Evolutionary conservation across 768 basidiomycete species (phyloP).

Genomic region (Mycena galericulata): DNA sequence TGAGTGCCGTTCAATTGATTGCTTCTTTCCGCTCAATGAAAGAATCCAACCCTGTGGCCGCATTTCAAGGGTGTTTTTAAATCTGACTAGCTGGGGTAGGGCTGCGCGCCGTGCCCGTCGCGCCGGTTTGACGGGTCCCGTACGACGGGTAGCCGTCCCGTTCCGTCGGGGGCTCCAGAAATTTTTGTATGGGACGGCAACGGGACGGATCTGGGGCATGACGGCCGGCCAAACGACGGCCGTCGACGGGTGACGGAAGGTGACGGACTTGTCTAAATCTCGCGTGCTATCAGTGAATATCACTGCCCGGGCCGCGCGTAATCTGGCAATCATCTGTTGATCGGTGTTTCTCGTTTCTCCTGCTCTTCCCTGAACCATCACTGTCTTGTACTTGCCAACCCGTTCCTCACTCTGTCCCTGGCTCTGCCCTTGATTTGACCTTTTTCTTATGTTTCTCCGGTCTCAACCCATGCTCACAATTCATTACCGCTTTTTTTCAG

Average conservation of each 20-base stretch:
- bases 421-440: constrained; percentile 7
- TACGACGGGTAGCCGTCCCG: too few species aligned
- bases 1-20: too few species aligned
- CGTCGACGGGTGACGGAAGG: constrained; percentile 15
- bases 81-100: too few species aligned
- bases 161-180: neutral
- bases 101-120: too few species aligned
- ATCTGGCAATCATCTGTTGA: constrained; percentile 10
- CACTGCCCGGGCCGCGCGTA: constrained; percentile 2
- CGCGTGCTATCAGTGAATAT: constrained; percentile 7
- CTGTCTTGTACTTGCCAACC: constrained; percentile 8
- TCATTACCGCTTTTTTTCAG: too few species aligned
- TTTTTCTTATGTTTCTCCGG: constrained; percentile 10
- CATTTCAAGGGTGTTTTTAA: too few species aligned
- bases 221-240: constrained; percentile 11
- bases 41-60: too few species aligned
- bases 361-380: constrained; percentile 6
- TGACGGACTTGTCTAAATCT: constrained; percentile 6
- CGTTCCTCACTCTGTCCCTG: constrained; percentile 6
- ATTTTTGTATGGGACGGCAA: too few species aligned
- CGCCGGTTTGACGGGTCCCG: too few species aligned
- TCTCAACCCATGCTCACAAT: neutral
- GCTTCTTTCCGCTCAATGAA: too few species aligned
- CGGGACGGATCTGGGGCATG: constrained; percentile 14
- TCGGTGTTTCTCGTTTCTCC: constrained; percentile 1